Percentiles rank a stretch among this genome's conserved stretches.
These are phyloP conservation scores for Hypoxylon sp. DNA, from an alignment of 2,329 filamentous ascomycete species.

Conservation along the genomic window DNA sequence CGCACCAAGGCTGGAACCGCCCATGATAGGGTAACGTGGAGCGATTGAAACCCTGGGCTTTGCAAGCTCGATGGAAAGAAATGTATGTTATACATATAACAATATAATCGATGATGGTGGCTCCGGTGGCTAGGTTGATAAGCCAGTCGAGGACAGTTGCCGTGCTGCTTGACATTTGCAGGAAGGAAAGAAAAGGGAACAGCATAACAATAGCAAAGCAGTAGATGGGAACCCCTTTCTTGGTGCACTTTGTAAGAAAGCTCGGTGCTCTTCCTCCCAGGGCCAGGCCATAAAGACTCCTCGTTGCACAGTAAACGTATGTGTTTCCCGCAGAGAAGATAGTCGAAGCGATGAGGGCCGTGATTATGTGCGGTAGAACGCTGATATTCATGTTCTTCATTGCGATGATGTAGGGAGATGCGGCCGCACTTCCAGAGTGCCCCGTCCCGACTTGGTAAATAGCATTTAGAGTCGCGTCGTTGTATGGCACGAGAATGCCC, in stretches of 20 bases:
- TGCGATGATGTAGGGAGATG: conserved; percentile 66
- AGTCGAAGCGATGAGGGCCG: conserved; percentile 69
- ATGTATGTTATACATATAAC: conserved; percentile 32
- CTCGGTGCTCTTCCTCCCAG: conserved; percentile 66
- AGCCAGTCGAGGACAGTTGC: conserved; percentile 37
- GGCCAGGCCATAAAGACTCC: conserved; percentile 69
- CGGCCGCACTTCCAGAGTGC: conserved; percentile 66
- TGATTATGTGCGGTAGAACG: conserved; percentile 69
- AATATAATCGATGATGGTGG: conserved; percentile 34
- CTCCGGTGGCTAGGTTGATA: conserved; percentile 33
- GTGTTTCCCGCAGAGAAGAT: conserved; percentile 71
- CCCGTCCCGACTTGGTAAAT: conserved; percentile 64
- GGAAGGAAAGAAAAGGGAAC: conserved; percentile 59
- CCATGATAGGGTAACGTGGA: conserved; percentile 43
- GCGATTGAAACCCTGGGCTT: conserved; percentile 49
- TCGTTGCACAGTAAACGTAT: conserved; percentile 69
- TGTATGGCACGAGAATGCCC: conserved; percentile 71
- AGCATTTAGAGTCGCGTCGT: conserved; percentile 68
- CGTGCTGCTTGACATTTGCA: conserved; percentile 24
- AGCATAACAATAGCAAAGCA: conserved; percentile 68
- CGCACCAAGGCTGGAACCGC: conserved; percentile 31
- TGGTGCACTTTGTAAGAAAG: conserved; percentile 66
- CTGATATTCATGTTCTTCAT: conserved; percentile 67
- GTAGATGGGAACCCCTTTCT: conserved; percentile 71
- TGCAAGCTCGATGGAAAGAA: conserved; percentile 32